Conservation (phyloP, 148 eudicot genomes). For the Fagopyrum esculentum region DNA sequence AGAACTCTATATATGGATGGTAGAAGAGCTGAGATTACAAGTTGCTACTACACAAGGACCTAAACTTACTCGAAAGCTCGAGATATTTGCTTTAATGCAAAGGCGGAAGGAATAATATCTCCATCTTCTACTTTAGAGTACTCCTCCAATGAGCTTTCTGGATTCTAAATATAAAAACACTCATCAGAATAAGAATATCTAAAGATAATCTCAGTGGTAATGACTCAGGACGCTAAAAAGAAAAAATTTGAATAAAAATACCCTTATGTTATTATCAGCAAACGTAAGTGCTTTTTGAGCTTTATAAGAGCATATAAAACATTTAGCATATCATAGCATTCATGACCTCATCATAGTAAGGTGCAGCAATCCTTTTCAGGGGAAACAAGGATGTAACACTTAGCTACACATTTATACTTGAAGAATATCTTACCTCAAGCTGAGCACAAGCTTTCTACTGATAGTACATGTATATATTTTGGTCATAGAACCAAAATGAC, state of each 20-base stretch:
- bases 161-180: not conserved
- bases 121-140: not conserved
- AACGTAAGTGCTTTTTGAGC: no score
- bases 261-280: no score
- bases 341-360: no score
- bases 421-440: not conserved
- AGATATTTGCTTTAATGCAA: constrained; percentile 56
- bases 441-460: not conserved
- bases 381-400: no score
- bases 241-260: no score
- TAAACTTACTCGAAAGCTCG: constrained; percentile 68
- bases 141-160: not conserved
- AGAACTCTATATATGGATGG: no score
- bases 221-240: not conserved
- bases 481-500: not conserved
- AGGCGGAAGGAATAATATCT: constrained; percentile 55
- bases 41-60: not conserved
- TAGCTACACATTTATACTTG: not conserved
- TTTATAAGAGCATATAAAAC: no score
- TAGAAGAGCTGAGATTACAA: no score
- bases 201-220: not conserved
- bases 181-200: not conserved
- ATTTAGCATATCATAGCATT: no score
- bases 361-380: no score
- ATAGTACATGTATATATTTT: constrained; percentile 1